Conservation (phyloP, 805 yeast genomes). For the Dipodascopsis tothii region DNA sequence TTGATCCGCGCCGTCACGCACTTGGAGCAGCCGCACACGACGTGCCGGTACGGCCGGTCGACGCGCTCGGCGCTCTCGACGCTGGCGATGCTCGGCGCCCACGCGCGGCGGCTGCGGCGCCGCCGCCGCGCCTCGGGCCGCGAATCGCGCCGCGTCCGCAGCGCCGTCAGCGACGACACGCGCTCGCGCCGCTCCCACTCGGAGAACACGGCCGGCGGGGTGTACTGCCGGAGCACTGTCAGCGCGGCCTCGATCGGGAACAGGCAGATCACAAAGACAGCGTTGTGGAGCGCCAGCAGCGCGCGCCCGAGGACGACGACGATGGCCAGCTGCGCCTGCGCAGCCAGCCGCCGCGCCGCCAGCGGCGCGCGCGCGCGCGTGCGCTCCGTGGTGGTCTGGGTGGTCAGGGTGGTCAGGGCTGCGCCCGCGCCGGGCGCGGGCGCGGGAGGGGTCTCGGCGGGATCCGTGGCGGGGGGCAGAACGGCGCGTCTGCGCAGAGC, state of each 20-base stretch:
- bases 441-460: no score
- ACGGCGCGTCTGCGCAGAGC: no score
- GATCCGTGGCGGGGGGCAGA: no score
- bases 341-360: no score
- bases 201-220: constrained; percentile 16
- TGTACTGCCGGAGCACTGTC: constrained; percentile 12
- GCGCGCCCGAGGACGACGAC: constrained; percentile 5
- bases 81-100: not conserved
- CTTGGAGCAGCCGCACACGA: not conserved
- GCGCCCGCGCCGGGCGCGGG: no score
- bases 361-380: no score
- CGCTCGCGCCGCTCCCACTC: constrained; percentile 11
- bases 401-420: no score
- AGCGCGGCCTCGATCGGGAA: constrained; percentile 15
- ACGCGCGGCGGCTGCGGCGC: no score
- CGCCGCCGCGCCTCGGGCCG: no score
- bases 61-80: not conserved
- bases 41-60: not conserved
- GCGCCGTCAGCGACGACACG: not conserved
- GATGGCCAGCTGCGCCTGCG: constrained; percentile 1
- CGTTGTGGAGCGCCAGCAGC: constrained; percentile 14
- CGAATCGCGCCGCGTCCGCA: no score
- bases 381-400: no score
- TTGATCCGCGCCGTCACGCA: not conserved
- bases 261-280: constrained; percentile 6